phyloP scores from a whole-genome alignment of 306 rosid species.

The Begonia masoniana region DNA sequence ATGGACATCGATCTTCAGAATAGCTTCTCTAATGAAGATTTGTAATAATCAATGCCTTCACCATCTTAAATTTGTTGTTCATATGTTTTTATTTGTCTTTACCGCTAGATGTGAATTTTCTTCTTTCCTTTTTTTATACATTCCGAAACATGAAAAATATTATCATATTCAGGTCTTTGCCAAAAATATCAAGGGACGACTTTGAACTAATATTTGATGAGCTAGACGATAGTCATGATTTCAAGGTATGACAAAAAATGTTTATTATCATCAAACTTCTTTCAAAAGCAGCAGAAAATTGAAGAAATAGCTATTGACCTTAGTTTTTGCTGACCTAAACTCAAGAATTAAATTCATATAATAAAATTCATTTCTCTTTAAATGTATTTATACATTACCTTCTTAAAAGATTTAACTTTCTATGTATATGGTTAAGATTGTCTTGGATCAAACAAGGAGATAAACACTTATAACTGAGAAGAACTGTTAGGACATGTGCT shows the following conservation, averaged over 20 bases:
- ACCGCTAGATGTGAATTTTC: background rate
- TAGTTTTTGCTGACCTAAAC: background rate
- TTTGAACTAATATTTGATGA: slow-evolving; percentile 82
- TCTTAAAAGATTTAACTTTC: too few relatives aligned
- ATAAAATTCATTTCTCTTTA: background rate
- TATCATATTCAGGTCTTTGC: slow-evolving; percentile 53
- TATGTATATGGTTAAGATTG: too few relatives aligned
- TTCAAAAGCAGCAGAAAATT: too few relatives aligned
- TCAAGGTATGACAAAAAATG: slow-evolving; percentile 68
- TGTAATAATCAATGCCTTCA: too few relatives aligned
- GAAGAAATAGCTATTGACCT: slow-evolving; percentile 5
- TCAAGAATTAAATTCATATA: background rate
- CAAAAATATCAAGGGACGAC: slow-evolving; percentile 70
- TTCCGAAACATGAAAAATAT: too few relatives aligned
- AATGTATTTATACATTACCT: too few relatives aligned
- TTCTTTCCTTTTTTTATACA: too few relatives aligned
- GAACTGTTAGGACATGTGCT: background rate
- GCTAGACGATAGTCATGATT: slow-evolving; percentile 75
- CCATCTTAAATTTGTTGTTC: too few relatives aligned
- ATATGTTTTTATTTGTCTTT: background rate
- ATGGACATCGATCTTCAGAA: too few relatives aligned
- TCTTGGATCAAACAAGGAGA: too few relatives aligned
- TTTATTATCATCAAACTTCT: too few relatives aligned
- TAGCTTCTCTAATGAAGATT: too few relatives aligned
- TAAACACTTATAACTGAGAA: background rate